Base-by-base conservation (phyloP, 2,329 filamentous ascomycete genomes). In the Cylindrodendrum hubeiense region DNA sequence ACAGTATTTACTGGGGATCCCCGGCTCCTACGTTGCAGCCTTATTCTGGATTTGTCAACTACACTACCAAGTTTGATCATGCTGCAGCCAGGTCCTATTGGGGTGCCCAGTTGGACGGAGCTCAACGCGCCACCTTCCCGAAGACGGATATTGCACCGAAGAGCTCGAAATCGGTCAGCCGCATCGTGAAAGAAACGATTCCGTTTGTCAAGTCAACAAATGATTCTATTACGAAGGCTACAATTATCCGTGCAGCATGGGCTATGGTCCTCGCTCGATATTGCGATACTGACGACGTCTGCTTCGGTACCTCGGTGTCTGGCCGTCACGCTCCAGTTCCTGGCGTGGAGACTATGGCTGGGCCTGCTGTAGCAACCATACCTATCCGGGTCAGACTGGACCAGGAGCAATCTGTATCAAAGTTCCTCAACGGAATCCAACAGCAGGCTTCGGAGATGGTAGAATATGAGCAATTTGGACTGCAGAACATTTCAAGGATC, bases 201-300 rank as follows among this genome's bases (percentile, higher is more conserved):
- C 3, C 44, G 7, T 33, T 54, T 24, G 5, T 26, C 8, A 43
- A 52, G 34, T 43, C 51, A 1, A 37, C 34, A n/a, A 34, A 50
- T 39, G 41, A 22, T 5, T 51, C 37, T 19, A 59, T 68, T 4
- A 71, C 69, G 0, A 56, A 52, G 4, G 46, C 72, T 0, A 74
- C 55, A 0, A 12, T 72, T 21, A 17, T 75, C 7, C 65, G 67
- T 1, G 82, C 84, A 24, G 87, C 87, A 0, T 82, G 86, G 71
- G 81, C 83, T 5, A 83, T 85, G 59, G 71, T 91, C 2, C 89
- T 4, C 77, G 82, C 21, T 77, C 78, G 8, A 89, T 89, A 67
- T 72, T 81, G 3, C 15, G 85, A 66, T 2, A 65, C 60, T 0
- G 33, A 78, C 2, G 81, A 84, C 55, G 75, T 84, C 8, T 72